These are phyloP conservation scores for Zygoascus meyerae DNA, from an alignment of 1,139 yeast species.

Conservation along the genomic window DNA sequence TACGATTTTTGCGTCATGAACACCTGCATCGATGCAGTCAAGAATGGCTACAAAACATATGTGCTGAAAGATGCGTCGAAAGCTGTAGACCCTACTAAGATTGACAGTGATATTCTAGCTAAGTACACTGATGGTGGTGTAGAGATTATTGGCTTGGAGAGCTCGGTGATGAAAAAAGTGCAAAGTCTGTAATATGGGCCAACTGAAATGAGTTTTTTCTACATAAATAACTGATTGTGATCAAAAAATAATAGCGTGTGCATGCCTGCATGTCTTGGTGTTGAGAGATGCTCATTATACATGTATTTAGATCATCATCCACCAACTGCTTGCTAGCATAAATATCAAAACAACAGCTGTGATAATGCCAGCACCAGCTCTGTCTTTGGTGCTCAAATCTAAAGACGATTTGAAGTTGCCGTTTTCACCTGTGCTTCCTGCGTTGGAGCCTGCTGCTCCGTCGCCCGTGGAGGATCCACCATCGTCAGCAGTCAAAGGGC, in stretches of 20 bases:
- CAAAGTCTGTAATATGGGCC: not conserved
- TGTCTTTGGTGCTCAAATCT: slow-evolving; percentile 54
- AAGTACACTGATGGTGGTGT: slow-evolving; percentile 7
- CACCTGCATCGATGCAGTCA: slow-evolving; percentile 65
- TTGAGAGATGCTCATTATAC: not conserved
- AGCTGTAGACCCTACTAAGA: slow-evolving; percentile 37
- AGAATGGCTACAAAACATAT: slow-evolving; percentile 54
- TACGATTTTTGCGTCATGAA: slow-evolving; percentile 77
- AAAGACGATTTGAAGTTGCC: slow-evolving; percentile 28
- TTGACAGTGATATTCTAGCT: slow-evolving; percentile 1
- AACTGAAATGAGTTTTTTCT: too few relatives aligned
- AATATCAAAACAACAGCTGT: slow-evolving; percentile 69
- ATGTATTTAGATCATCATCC: slow-evolving; percentile 49
- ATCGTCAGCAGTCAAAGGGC: slow-evolving; percentile 39
- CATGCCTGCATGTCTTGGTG: not conserved
- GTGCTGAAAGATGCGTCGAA: slow-evolving; percentile 53
- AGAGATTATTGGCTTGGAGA: not conserved
- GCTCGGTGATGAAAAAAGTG: not conserved
- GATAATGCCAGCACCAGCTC: slow-evolving; percentile 84
- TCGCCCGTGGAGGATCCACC: slow-evolving; percentile 44
- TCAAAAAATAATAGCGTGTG: too few relatives aligned
- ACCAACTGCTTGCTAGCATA: slow-evolving; percentile 58
- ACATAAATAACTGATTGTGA: too few relatives aligned
- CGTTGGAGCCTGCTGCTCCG: slow-evolving; percentile 29
- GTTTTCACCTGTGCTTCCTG: slow-evolving; percentile 11